A percentile compares a stretch with the other conserved stretches of the same genome.
These are phyloP conservation scores for Cephalotrichum gorgonifer DNA, from an alignment of 2,329 filamentous ascomycete species.

Conservation along the genomic window DNA sequence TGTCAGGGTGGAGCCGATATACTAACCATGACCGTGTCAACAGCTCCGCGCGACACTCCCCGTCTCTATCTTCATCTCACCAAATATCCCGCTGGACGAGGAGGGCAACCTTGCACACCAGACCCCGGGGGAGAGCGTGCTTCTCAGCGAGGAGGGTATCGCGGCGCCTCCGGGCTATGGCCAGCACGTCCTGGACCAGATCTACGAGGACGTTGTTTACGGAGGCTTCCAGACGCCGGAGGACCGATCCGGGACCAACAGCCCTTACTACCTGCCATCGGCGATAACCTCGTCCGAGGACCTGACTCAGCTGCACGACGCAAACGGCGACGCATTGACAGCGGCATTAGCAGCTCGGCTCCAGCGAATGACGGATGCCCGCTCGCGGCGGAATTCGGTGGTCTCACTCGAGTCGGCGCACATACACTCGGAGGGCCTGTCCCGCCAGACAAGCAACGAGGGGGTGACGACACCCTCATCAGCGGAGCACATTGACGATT, in stretches of 20 bases:
- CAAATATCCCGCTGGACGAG: constrained; percentile 80
- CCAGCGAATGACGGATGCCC: constrained; percentile 54
- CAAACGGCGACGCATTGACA: constrained; percentile 24
- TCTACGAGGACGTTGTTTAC: constrained; percentile 80
- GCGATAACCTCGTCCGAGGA: constrained; percentile 76
- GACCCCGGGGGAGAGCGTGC: constrained; percentile 21
- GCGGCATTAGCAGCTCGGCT: constrained; percentile 53
- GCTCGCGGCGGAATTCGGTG: constrained; percentile 28
- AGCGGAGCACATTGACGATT: constrained; percentile 44
- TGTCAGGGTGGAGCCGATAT: too few species aligned
- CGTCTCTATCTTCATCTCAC: constrained; percentile 89
- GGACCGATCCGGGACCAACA: constrained; percentile 63
- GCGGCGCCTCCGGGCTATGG: constrained; percentile 89
- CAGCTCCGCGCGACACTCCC: constrained; percentile 82
- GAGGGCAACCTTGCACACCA: constrained; percentile 63
- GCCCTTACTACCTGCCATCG: constrained; percentile 63
- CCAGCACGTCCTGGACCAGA: constrained; percentile 76
- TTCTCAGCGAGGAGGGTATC: constrained; percentile 23
- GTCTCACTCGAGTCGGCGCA: constrained; percentile 5
- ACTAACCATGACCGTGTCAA: constrained; percentile 8
- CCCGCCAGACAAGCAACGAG: not conserved
- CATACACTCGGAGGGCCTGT: not conserved
- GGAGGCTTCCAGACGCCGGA: constrained; percentile 71
- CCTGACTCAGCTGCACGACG: constrained; percentile 25
- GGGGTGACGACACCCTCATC: constrained; percentile 29